Conservation (phyloP, 2,329 filamentous ascomycete species). For the Huntiella abstrusa region DNA sequence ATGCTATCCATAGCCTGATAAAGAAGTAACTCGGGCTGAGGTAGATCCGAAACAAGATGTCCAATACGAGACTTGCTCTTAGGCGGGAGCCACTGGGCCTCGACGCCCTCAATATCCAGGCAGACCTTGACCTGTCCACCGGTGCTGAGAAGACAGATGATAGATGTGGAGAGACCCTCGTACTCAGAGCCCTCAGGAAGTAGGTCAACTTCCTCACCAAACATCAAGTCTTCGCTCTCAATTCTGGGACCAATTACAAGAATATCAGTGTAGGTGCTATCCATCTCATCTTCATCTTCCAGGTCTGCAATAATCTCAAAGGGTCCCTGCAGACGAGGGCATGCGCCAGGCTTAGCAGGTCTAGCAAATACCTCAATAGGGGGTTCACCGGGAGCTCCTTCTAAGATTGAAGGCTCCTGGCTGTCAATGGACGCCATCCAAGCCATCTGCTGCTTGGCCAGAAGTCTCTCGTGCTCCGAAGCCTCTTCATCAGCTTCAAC, state of each 20-base stretch:
- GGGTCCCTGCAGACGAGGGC: conserved; percentile 43
- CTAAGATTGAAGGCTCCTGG: conserved; percentile 39
- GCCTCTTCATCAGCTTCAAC: conserved; percentile 39
- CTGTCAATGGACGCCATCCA: conserved; percentile 49
- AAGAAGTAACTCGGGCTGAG: conserved; percentile 32
- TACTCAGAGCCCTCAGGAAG: conserved; percentile 36
- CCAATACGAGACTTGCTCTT: conserved; percentile 30
- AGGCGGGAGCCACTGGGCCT: conserved; percentile 47
- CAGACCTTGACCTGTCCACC: conserved; percentile 43
- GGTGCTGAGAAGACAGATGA: conserved; percentile 40
- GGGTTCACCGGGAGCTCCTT: conserved; percentile 29
- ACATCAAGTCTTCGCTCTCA: conserved; percentile 40
- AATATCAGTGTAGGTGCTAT: conserved; percentile 40
- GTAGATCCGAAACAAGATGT: conserved; percentile 20
- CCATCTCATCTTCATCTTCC: conserved; percentile 36
- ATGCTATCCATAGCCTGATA: conserved; percentile 46
- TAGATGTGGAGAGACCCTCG: conserved; percentile 39
- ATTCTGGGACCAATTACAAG: conserved; percentile 43
- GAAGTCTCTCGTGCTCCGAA: conserved; percentile 31
- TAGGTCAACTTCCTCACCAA: conserved; percentile 44
- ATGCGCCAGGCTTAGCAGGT: conserved; percentile 35
- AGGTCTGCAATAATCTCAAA: conserved; percentile 38
- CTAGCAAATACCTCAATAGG: conserved; percentile 36
- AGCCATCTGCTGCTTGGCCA: conserved; percentile 45
- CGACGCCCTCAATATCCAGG: conserved; percentile 40